Conservation (phyloP, 1,284 basidiomycete genomes). For the Schizophyllum commune region DNA sequence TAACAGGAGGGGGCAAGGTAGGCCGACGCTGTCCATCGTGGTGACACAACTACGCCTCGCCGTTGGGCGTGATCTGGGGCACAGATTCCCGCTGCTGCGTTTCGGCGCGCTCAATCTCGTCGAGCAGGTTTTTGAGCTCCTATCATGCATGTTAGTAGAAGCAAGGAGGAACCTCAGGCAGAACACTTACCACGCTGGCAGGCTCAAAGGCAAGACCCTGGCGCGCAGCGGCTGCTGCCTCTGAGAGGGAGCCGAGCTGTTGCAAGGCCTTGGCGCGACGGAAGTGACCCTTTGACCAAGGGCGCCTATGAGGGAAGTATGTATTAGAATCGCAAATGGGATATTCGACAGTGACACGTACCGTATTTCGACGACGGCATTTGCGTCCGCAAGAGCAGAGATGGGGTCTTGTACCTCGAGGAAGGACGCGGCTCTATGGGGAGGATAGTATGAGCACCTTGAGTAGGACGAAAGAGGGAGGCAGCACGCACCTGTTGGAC, state of each 20-base stretch:
- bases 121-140: conserved; percentile 16
- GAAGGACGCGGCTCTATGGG: conserved; percentile 91
- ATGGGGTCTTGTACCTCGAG: conserved; percentile 72
- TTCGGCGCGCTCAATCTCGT: conserved; percentile 7
- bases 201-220: conserved; percentile 90
- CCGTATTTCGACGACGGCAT: conserved; percentile 83
- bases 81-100: neutral
- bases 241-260: conserved; percentile 62
- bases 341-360: conserved; percentile 42
- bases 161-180: neutral
- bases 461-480: conserved; percentile 57
- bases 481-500: conserved; percentile 78
- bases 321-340: neutral
- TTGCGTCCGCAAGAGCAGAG: conserved; percentile 85
- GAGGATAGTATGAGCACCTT: conserved; percentile 87
- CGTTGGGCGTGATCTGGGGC: neutral
- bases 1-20: too few species aligned
- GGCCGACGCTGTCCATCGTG: too few species aligned
- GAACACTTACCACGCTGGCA: conserved; percentile 55
- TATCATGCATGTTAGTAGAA: neutral
- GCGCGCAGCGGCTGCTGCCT: conserved; percentile 78
- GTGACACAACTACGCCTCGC: neutral
- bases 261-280: conserved; percentile 84
- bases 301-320: neutral
- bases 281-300: conserved; percentile 77